Base-by-base conservation (phyloP, 1,139 yeast species). In the Saccharomyces hybrid region DNA sequence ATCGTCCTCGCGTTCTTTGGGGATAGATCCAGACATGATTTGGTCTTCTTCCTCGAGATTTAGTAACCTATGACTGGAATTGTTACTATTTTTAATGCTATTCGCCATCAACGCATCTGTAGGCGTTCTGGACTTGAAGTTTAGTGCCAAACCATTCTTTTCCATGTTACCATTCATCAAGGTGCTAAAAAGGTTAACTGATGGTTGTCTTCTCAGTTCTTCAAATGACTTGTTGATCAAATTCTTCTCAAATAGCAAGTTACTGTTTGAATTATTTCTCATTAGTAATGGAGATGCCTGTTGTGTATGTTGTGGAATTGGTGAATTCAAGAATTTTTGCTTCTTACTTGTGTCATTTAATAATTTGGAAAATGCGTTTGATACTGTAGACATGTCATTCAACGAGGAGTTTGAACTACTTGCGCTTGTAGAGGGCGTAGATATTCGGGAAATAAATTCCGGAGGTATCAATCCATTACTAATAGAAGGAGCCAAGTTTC, bases 371-470 rank as follows among this genome's bases (percentile, higher is more conserved):
- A 57, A 56, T 2, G 25, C 44, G 5, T 38, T 38, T 20, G 44
- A 38, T 20, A 9, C 25, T 8, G n/a, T 20, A 13, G 44, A 38
- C 44, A 38, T 38, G 25, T 64, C 64, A 4, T 59, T 55, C 32
- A 67, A 53, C 0, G 71, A 66, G 11, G 64, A 56, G 53, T 59
- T 61, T 1, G 71, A 67, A 53, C 67, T 67, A 51, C 66, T 65
- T 26, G 61, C 62, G 52, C 69, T 66, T 14, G 68, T 57, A 8
- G 68, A 59, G 5, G 71, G 71, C 2, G 70, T 61, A 4, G 71
- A 66, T 25, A 68, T 56, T 50, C 69, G 61, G 2, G 71, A 67
- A 49, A 65, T 67, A 56, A 68, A 67, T 49, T 66, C 71, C 0
- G 71, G 71, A 4, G 71, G 71, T 16, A 68, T 68, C 49, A 67